phyloP scores from a whole-genome alignment of 495 filamentous ascomycete species.

The Hyaloscypha bicolor region DNA sequence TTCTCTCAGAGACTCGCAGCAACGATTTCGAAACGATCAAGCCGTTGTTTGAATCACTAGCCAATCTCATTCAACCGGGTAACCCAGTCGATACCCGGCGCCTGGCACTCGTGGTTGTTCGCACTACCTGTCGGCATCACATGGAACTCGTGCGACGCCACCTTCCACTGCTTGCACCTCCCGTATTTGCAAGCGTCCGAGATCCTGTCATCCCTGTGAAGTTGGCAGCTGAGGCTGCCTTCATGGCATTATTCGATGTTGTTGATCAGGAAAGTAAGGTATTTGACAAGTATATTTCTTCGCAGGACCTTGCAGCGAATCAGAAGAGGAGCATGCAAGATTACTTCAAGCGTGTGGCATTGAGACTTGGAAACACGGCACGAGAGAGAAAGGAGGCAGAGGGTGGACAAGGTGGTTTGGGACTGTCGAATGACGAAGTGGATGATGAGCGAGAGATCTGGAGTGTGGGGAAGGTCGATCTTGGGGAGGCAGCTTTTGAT shows the following conservation, averaged over 20 bases:
- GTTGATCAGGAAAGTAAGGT: constrained; percentile 82
- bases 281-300: constrained; percentile 87
- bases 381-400: constrained; percentile 88
- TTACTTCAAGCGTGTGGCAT: constrained; percentile 92
- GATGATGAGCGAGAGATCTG: constrained; percentile 96
- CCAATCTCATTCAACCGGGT: constrained; percentile 73
- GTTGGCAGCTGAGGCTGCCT: constrained; percentile 90
- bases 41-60: constrained; percentile 74
- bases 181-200: constrained; percentile 87
- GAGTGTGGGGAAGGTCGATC: constrained; percentile 90
- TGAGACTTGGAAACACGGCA: constrained; percentile 79
- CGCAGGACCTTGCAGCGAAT: constrained; percentile 62
- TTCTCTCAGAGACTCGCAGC: constrained; percentile 66
- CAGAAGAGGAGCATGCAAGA: constrained; percentile 91
- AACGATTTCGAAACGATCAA: constrained; percentile 69
- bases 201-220: constrained; percentile 97
- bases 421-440: constrained; percentile 80
- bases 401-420: constrained; percentile 83
- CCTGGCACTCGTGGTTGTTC: constrained; percentile 83
- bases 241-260: constrained; percentile 90
- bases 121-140: constrained; percentile 77
- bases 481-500: constrained; percentile 54
- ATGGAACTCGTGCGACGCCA: constrained; percentile 79
- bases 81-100: constrained; percentile 80
- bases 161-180: constrained; percentile 72